Percentiles rank a stretch among this genome's conserved stretches.
Conservation (phyloP, 1,139 yeast genomes). For the Lodderomyces jiufengensis region DNA sequence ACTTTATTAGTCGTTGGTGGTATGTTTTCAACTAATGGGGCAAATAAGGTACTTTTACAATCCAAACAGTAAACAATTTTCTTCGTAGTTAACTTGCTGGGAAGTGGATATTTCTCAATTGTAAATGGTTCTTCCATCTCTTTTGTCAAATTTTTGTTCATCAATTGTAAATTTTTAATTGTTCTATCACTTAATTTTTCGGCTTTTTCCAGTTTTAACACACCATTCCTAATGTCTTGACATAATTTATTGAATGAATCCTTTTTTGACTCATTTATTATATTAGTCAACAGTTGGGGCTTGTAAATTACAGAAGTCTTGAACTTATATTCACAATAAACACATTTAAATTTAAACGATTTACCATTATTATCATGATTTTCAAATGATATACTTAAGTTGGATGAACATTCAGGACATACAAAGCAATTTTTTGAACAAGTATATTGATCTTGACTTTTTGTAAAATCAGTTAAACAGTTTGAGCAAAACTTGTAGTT, state of each 20-base stretch:
- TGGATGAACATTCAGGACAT: slow-evolving; percentile 35
- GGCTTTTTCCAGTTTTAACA: not conserved
- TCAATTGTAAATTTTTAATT: slow-evolving; percentile 9
- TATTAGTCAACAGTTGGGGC: slow-evolving; percentile 33
- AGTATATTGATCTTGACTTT: slow-evolving; percentile 16
- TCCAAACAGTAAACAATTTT: slow-evolving; percentile 24
- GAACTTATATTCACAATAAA: slow-evolving; percentile 28
- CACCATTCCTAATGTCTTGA: slow-evolving; percentile 11
- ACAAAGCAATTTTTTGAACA: slow-evolving; percentile 39
- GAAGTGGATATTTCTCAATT: slow-evolving; percentile 19
- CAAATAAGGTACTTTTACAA: slow-evolving; percentile 26
- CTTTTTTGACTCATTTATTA: slow-evolving; percentile 20
- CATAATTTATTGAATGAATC: slow-evolving; percentile 12
- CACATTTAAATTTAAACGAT: slow-evolving; percentile 32
- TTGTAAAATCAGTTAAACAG: slow-evolving; percentile 35
- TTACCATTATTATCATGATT: slow-evolving; percentile 30
- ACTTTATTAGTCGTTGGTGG: slow-evolving; percentile 29
- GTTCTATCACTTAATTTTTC: slow-evolving; percentile 2
- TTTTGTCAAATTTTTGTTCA: not conserved
- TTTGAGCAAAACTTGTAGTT: slow-evolving; percentile 34
- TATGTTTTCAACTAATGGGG: slow-evolving; percentile 23
- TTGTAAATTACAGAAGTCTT: slow-evolving; percentile 27
- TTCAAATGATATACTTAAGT: slow-evolving; percentile 23
- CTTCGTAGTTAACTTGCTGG: slow-evolving; percentile 25
- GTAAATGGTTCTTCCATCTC: slow-evolving; percentile 5